phyloP scores from a whole-genome alignment of 192 early-diverging fungal species.

The Irineochytrium annulatum region DNA sequence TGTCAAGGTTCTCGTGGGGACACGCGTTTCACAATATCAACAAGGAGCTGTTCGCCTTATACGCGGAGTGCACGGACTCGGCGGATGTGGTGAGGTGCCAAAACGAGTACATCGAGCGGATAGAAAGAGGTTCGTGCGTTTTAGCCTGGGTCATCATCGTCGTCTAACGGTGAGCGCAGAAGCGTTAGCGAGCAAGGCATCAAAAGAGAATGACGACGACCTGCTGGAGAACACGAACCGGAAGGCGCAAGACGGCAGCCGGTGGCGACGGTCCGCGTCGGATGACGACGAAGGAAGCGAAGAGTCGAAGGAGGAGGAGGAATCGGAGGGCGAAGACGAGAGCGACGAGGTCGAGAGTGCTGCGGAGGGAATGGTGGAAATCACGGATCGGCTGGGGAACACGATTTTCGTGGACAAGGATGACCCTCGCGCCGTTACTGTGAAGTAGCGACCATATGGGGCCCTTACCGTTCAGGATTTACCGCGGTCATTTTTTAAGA shows the following conservation, averaged over 20 bases:
- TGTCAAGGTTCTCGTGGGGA: slow-evolving; percentile 93
- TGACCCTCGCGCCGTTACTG: too few species aligned
- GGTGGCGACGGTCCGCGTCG: slow-evolving; percentile 34
- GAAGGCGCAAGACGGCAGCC: slow-evolving; percentile 26
- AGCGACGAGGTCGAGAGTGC: slow-evolving; percentile 50
- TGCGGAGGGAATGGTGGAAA: slow-evolving; percentile 27
- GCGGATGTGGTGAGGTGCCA: slow-evolving; percentile 69
- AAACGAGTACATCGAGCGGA: slow-evolving; percentile 73
- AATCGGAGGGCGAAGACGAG: slow-evolving; percentile 25
- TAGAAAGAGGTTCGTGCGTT: slow-evolving; percentile 50
- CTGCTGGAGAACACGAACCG: slow-evolving; percentile 26
- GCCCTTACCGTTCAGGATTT: too few species aligned
- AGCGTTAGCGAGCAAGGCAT: not conserved
- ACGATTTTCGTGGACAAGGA: too few species aligned
- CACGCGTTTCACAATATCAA: slow-evolving; percentile 90
- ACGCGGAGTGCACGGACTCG: slow-evolving; percentile 71
- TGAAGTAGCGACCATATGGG: too few species aligned
- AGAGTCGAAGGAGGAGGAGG: slow-evolving; percentile 15
- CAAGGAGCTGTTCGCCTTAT: slow-evolving; percentile 69
- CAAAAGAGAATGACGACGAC: slow-evolving; percentile 2
- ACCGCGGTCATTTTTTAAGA: too few species aligned
- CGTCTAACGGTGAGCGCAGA: slow-evolving; percentile 14
- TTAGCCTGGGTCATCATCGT: slow-evolving; percentile 9
- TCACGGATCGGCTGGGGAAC: slow-evolving; percentile 33
- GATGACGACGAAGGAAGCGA: slow-evolving; percentile 54